These are phyloP conservation scores for Jaapia argillacea DNA, from an alignment of 768 basidiomycete species.

Conservation along the genomic window DNA sequence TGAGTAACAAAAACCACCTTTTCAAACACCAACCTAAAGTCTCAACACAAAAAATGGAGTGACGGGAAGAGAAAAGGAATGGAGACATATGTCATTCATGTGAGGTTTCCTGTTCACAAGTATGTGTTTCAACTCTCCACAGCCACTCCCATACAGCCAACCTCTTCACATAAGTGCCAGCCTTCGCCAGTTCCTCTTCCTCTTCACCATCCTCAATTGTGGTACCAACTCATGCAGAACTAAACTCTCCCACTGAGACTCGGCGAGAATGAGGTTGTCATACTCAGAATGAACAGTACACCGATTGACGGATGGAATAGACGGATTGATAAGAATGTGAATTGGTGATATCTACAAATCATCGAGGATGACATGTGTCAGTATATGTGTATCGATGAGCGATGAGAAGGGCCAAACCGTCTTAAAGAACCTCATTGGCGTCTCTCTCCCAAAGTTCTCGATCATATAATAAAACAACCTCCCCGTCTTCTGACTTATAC, in stretches of 20 bases:
- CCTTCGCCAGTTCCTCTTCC: too few species aligned
- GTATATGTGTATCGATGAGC: too few species aligned
- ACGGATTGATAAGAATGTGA: slow-evolving; percentile 20
- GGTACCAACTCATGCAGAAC: too few species aligned
- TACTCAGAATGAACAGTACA: slow-evolving; percentile 28
- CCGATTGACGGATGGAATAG: slow-evolving; percentile 32
- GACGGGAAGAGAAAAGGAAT: too few species aligned
- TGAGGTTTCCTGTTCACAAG: slow-evolving; percentile 87
- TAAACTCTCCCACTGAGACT: too few species aligned
- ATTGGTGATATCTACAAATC: slow-evolving; percentile 27
- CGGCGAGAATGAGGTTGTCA: slow-evolving; percentile 24
- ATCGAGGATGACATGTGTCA: too few species aligned
- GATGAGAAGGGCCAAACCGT: slow-evolving; percentile 26
- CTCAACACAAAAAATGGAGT: too few species aligned
- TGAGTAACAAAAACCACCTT: too few species aligned
- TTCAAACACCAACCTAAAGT: background rate
- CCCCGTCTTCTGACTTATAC: slow-evolving; percentile 57
- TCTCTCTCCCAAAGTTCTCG: slow-evolving; percentile 48
- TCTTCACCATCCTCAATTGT: too few species aligned
- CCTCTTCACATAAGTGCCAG: too few species aligned
- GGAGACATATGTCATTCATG: slow-evolving; percentile 25
- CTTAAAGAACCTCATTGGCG: slow-evolving; percentile 52
- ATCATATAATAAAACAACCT: slow-evolving; percentile 60
- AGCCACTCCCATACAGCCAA: too few species aligned
- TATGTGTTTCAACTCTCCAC: slow-evolving; percentile 62